Percentiles rank a stretch among this genome's conserved stretches.
These are phyloP conservation scores for Salix arbutifolia DNA, from an alignment of 345 rosid genomes.

Conservation along the genomic window DNA sequence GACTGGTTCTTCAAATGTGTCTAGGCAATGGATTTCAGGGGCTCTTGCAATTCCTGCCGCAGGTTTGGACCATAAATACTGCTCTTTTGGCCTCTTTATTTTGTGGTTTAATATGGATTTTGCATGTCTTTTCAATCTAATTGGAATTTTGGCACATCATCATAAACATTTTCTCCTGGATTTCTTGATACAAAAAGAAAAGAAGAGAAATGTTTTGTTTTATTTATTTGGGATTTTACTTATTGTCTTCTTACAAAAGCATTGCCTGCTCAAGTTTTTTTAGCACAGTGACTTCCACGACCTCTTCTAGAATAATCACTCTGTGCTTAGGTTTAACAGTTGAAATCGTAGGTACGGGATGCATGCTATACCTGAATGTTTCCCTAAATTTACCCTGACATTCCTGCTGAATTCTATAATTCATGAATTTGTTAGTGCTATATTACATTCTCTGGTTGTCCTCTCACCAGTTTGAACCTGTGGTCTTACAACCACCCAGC, in stretches of 20 bases:
- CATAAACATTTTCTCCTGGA: not conserved
- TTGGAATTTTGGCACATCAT: not conserved
- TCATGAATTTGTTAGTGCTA: not conserved
- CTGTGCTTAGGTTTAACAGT: constrained; percentile 10
- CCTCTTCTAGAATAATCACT: constrained; percentile 25
- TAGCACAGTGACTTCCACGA: constrained; percentile 28
- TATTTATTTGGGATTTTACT: not conserved
- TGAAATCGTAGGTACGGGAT: constrained; percentile 10
- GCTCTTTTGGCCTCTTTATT: not conserved
- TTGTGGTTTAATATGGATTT: not conserved
- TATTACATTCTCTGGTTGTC: not conserved
- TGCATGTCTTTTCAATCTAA: not conserved
- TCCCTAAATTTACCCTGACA: constrained; percentile 16
- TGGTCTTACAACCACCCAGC: not conserved
- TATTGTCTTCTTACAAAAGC: not conserved
- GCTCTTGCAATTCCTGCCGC: constrained; percentile 78
- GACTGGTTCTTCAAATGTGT: constrained; percentile 43
- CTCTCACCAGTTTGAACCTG: not conserved
- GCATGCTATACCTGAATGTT: constrained; percentile 3
- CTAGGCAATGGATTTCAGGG: constrained; percentile 76
- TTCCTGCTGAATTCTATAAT: not conserved
- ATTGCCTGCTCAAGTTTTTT: constrained; percentile 18
- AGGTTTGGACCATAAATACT: constrained; percentile 42
- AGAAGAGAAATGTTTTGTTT: not conserved
- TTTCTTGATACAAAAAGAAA: not conserved